phyloP scores from a whole-genome alignment of 1,284 basidiomycete genomes.

The Cutaneotrichosporon cutaneum region DNA sequence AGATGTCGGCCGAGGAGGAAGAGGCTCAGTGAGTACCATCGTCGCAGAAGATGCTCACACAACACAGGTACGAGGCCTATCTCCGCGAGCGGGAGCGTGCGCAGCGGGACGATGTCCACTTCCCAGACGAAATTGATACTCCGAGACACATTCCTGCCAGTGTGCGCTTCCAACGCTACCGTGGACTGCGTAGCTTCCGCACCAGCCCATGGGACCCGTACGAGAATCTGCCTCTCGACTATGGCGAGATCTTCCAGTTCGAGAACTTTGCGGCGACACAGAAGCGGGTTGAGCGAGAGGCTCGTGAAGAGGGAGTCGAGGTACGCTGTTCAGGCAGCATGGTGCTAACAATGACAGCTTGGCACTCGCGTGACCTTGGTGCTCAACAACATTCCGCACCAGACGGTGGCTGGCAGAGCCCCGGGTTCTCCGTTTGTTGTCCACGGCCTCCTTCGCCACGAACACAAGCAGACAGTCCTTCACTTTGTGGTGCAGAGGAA shows the following conservation, averaged over 20 bases:
- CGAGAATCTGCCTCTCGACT: slow-evolving; percentile 91
- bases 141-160: slow-evolving; percentile 81
- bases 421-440: slow-evolving; percentile 63
- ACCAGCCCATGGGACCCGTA: slow-evolving; percentile 98
- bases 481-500: slow-evolving; percentile 94
- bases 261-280: slow-evolving; percentile 90
- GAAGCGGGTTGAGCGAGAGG: slow-evolving; percentile 66
- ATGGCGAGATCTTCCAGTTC: slow-evolving; percentile 94
- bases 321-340: slow-evolving; percentile 54
- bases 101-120: slow-evolving; percentile 74
- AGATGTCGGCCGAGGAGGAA: slow-evolving; percentile 72
- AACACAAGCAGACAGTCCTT: slow-evolving; percentile 91
- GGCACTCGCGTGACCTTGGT: slow-evolving; percentile 75
- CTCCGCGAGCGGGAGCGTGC: slow-evolving; percentile 58
- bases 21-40: slow-evolving; percentile 65
- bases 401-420: slow-evolving; percentile 38
- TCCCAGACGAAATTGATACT: slow-evolving; percentile 98
- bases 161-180: slow-evolving; percentile 86
- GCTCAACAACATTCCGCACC: slow-evolving; percentile 67
- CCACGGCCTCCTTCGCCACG: slow-evolving; percentile 86
- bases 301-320: slow-evolving; percentile 66
- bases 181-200: slow-evolving; percentile 87
- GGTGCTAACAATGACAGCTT: slow-evolving; percentile 56
- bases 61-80: slow-evolving; percentile 65
- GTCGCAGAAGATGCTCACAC: background rate